phyloP scores from a whole-genome alignment of 2,329 filamentous ascomycete genomes.

The Alternaria tenuissima region DNA sequence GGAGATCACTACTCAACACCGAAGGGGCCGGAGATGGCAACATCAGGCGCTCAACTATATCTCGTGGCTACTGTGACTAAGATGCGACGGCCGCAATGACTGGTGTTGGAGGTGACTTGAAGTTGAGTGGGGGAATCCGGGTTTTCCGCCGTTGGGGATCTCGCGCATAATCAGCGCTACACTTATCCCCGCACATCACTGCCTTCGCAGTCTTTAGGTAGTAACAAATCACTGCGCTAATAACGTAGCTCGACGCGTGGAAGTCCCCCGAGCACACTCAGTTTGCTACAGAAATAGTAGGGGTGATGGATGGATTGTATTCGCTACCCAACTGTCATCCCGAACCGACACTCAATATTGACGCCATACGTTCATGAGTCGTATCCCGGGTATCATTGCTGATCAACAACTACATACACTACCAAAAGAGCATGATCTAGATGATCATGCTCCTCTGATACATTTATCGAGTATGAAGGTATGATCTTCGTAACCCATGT shows the following conservation, averaged over 20 bases:
- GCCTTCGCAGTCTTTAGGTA: not conserved
- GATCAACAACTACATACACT: not conserved
- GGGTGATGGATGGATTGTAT: not conserved
- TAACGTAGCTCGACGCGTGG: not conserved
- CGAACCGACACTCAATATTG: no score
- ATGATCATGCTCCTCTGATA: not conserved
- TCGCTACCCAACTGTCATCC: not conserved
- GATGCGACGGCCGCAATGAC: no score
- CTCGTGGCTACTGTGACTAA: no score
- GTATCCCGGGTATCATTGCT: conserved; percentile 9
- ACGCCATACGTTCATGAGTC: not conserved
- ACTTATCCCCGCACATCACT: not conserved
- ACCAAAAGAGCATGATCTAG: not conserved
- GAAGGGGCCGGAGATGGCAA: not conserved
- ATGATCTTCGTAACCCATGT: not conserved
- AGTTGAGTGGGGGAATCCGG: no score
- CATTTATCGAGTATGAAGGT: no score
- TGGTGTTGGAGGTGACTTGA: no score
- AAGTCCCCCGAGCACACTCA: not conserved
- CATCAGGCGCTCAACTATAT: not conserved
- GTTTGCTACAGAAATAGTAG: not conserved
- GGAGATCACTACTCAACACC: not conserved
- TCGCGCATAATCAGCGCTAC: not conserved
- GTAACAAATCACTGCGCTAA: not conserved
- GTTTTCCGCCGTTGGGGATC: no score